These are phyloP conservation scores for Salix arbutifolia DNA, from an alignment of 345 rosid species.

Conservation along the genomic window DNA sequence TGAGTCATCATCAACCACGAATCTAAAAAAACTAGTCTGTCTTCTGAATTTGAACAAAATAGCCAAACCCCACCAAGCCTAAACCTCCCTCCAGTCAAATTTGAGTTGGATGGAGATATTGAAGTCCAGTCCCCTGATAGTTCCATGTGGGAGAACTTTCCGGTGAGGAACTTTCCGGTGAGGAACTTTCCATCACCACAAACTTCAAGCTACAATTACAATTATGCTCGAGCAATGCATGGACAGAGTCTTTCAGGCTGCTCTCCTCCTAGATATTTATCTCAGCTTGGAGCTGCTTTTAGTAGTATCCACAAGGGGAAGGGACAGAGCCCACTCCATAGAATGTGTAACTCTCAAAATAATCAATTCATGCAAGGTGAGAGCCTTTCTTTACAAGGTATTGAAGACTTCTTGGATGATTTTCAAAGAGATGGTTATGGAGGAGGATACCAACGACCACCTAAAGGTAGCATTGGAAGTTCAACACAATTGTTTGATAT, in stretches of 20 bases:
- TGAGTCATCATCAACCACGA: constrained; percentile 24
- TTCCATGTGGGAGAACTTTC: constrained; percentile 54
- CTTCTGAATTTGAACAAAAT: constrained; percentile 37
- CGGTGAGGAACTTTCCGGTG: too few relatives aligned
- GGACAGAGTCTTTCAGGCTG: constrained; percentile 37
- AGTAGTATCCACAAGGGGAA: constrained; percentile 24
- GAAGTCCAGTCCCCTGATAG: constrained; percentile 58
- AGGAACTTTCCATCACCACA: constrained; percentile 42
- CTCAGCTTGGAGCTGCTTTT: constrained; percentile 33
- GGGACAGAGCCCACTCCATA: constrained; percentile 44
- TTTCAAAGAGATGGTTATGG: constrained; percentile 35
- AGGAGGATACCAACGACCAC: constrained; percentile 14
- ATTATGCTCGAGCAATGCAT: constrained; percentile 31
- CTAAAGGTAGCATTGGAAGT: constrained; percentile 12
- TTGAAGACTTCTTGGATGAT: constrained; percentile 54
- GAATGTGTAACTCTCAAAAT: constrained; percentile 41
- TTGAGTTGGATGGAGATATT: constrained; percentile 45
- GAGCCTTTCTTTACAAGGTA: constrained; percentile 40
- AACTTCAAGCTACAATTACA: constrained; percentile 15
- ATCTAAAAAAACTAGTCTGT: constrained; percentile 23
- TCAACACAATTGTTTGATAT: constrained; percentile 27
- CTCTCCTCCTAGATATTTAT: constrained; percentile 40
- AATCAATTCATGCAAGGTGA: constrained; percentile 48
- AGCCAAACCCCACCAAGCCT: constrained; percentile 49
- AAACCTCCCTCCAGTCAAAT: constrained; percentile 40